A percentile compares a stretch with the other conserved stretches of the same genome.
Conservation (phyloP, 1,284 basidiomycete species). For the Ustilago esculenta region DNA sequence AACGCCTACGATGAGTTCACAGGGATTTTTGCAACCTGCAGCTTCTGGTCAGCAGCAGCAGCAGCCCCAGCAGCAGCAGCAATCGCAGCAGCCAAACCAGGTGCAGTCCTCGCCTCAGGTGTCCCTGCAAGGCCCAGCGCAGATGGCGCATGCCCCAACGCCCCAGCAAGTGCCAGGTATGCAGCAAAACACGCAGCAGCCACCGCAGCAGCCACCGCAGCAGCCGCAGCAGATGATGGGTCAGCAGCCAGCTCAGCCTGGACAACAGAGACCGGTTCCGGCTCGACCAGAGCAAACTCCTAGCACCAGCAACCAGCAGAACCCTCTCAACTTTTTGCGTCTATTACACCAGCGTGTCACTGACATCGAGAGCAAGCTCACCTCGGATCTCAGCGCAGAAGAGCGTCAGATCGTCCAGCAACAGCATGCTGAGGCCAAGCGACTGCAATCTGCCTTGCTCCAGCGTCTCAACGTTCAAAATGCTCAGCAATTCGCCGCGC, state of each 20-base stretch:
- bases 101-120: conserved; percentile 30
- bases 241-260: conserved; percentile 33
- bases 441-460: conserved; percentile 43
- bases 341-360: conserved; percentile 54
- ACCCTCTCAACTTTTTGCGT: conserved; percentile 51
- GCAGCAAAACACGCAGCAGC: conserved; percentile 28
- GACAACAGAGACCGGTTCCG: conserved; percentile 23
- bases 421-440: conserved; percentile 45
- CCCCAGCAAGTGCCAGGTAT: conserved; percentile 20
- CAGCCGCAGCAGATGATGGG: conserved; percentile 30
- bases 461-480: conserved; percentile 47
- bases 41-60: conserved; percentile 24
- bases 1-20: conserved; percentile 30
- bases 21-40: conserved; percentile 31
- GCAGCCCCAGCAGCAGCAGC: conserved; percentile 11
- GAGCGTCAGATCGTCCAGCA: conserved; percentile 50
- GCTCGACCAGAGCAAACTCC: conserved; percentile 12
- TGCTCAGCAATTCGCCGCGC: conserved; percentile 35
- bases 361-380: conserved; percentile 55
- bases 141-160: conserved; percentile 22
- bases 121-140: conserved; percentile 21
- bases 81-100: conserved; percentile 14
- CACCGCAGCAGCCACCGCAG: conserved; percentile 29
- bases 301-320: conserved; percentile 32
- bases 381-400: conserved; percentile 36